A percentile compares a stretch with the other conserved stretches of the same genome.
These are phyloP conservation scores for Naegleria lovaniensis DNA, from an alignment of 208 protist genomes.

Conservation along the genomic window DNA sequence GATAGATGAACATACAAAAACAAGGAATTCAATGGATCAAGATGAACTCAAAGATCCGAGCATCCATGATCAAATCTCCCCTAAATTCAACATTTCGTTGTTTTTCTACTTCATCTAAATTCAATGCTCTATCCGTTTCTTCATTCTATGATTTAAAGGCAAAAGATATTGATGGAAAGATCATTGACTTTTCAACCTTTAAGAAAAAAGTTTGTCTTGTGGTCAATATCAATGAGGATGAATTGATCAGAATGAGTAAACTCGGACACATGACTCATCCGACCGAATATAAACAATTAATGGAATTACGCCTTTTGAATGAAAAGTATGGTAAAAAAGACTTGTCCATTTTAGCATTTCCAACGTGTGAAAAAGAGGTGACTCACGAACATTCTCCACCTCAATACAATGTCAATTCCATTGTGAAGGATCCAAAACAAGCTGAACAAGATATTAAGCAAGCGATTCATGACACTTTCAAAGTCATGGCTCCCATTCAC, in stretches of 20 bases:
- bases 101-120: too few species aligned
- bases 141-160: neutral
- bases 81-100: too few species aligned
- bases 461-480: neutral
- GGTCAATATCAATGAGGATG: neutral
- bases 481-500: neutral
- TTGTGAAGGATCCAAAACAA: neutral
- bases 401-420: neutral
- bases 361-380: neutral
- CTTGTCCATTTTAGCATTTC: neutral
- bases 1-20: too few species aligned
- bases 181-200: neutral
- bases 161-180: neutral
- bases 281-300: neutral
- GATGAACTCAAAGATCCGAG: too few species aligned
- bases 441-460: neutral
- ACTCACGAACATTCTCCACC: neutral
- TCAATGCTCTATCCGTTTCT: too few species aligned
- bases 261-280: neutral
- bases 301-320: neutral
- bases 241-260: neutral
- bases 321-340: neutral
- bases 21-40: too few species aligned
- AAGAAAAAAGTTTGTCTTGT: neutral
- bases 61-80: too few species aligned